A percentile compares a stretch with the other conserved stretches of the same genome.
Conservation (phyloP, 495 filamentous ascomycete genomes). For the Melanomma pulvis-pyrius region DNA sequence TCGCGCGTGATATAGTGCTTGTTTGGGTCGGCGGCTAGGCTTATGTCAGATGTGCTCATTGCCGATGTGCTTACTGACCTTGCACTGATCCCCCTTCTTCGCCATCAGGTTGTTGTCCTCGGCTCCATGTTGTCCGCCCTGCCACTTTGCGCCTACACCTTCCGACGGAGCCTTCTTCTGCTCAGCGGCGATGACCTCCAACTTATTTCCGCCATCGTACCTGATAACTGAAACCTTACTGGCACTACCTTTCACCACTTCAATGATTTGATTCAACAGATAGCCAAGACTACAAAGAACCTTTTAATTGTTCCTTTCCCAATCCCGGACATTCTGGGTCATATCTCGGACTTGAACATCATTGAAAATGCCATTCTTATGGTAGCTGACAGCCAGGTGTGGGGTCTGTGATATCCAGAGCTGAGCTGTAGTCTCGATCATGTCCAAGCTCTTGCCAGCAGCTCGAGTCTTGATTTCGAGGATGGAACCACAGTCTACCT, state of each 20-base stretch:
- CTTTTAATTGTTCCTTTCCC: slow-evolving; percentile 3
- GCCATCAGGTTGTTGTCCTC: slow-evolving; percentile 5
- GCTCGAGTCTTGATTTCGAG: slow-evolving; percentile 7
- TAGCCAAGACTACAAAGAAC: slow-evolving; percentile 8
- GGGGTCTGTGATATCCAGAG: slow-evolving; percentile 7
- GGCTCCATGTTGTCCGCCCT: slow-evolving; percentile 2
- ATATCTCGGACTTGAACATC: slow-evolving; percentile 5
- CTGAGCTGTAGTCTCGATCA: slow-evolving; percentile 3
- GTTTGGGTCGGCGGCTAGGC: slow-evolving; percentile 2
- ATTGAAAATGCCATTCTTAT: slow-evolving; percentile 11
- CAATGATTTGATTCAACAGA: slow-evolving; percentile 7
- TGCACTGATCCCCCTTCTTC: background rate
- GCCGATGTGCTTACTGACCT: slow-evolving; percentile 7
- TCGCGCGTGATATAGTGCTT: slow-evolving; percentile 3
- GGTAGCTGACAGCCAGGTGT: slow-evolving; percentile 9
- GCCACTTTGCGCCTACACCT: slow-evolving; percentile 6
- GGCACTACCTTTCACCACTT: slow-evolving; percentile 6
- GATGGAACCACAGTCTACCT: slow-evolving; percentile 7
- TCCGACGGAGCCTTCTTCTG: slow-evolving; percentile 6
- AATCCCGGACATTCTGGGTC: slow-evolving; percentile 5
- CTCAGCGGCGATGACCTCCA: slow-evolving; percentile 6
- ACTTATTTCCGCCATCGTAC: slow-evolving; percentile 7
- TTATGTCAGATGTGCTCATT: slow-evolving; percentile 6
- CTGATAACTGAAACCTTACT: slow-evolving; percentile 5
- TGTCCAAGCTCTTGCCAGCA: slow-evolving; percentile 8